phyloP scores from a whole-genome alignment of 1,284 basidiomycete species.

The Fomitopsis betulina region DNA sequence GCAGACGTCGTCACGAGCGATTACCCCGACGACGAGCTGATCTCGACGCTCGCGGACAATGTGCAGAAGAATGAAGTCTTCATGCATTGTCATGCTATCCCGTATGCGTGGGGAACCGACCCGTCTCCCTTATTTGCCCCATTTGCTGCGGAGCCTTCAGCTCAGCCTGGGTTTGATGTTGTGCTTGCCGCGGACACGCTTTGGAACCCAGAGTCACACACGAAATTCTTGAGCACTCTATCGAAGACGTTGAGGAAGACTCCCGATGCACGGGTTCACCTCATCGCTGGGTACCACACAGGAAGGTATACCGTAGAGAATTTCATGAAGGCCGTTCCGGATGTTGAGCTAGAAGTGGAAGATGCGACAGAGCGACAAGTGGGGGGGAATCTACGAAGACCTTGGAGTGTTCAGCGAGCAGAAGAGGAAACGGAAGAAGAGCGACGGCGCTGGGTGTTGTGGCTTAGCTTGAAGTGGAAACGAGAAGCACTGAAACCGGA shows the following conservation, averaged over 20 bases:
- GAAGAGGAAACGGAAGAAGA: slow-evolving; percentile 58
- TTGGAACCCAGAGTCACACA: slow-evolving; percentile 64
- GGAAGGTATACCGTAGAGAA: slow-evolving; percentile 64
- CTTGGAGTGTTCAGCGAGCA: slow-evolving; percentile 48
- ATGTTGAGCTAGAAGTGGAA: slow-evolving; percentile 43
- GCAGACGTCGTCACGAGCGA: slow-evolving; percentile 54
- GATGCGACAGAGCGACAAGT: slow-evolving; percentile 45
- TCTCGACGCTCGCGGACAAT: slow-evolving; percentile 54
- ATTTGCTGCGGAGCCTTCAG: neutral
- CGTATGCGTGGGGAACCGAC: slow-evolving; percentile 64
- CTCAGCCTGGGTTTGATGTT: slow-evolving; percentile 45
- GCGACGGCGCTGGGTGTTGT: slow-evolving; percentile 64
- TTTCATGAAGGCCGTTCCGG: slow-evolving; percentile 41
- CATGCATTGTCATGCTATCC: slow-evolving; percentile 40
- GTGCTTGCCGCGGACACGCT: slow-evolving; percentile 71
- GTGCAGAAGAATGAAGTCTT: slow-evolving; percentile 44
- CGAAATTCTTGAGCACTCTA: slow-evolving; percentile 48
- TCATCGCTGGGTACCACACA: slow-evolving; percentile 71
- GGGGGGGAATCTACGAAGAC: slow-evolving; percentile 31
- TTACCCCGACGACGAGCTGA: slow-evolving; percentile 65
- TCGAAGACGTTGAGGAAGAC: slow-evolving; percentile 39
- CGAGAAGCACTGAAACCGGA: too few relatives aligned
- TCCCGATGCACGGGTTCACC: slow-evolving; percentile 43
- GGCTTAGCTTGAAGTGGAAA: slow-evolving; percentile 56
- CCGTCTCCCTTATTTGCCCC: slow-evolving; percentile 28